Percentiles rank a stretch among this genome's conserved stretches.
Evolutionary conservation across 2,329 filamentous ascomycete species (phyloP).

Genomic region (Incumbomyces delicatus): DNA sequence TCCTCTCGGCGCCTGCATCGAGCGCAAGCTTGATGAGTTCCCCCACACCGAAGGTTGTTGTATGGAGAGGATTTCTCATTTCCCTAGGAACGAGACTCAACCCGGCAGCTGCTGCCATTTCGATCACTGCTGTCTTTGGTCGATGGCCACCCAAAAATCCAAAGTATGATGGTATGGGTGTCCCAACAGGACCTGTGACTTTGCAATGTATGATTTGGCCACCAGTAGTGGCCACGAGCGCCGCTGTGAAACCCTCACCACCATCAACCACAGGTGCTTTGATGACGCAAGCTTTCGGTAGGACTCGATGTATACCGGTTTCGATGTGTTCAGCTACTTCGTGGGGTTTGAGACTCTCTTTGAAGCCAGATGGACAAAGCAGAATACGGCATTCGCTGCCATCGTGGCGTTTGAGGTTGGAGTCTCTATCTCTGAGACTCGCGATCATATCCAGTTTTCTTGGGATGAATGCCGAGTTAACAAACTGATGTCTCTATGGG

Average conservation of each 20-base stretch:
- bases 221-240: conserved; percentile 35
- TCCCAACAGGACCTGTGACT: conserved; percentile 38
- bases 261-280: conserved; percentile 46
- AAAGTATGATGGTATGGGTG: conserved; percentile 36
- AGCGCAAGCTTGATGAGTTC: conserved; percentile 40
- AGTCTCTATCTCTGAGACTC: background rate
- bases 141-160: conserved; percentile 32
- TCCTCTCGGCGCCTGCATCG: conserved; percentile 35
- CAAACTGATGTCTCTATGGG: too few species aligned
- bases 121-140: conserved; percentile 38
- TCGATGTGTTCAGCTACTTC: conserved; percentile 44
- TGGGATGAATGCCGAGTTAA: background rate
- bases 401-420: background rate
- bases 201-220: conserved; percentile 30
- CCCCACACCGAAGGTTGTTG: conserved; percentile 45
- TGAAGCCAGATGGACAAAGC: conserved; percentile 46
- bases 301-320: conserved; percentile 36
- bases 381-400: conserved; percentile 27
- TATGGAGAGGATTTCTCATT: conserved; percentile 37
- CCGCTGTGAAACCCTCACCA: conserved; percentile 43
- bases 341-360: conserved; percentile 42
- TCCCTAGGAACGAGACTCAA: conserved; percentile 39
- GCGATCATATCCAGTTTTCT: background rate
- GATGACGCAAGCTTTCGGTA: conserved; percentile 33
- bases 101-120: conserved; percentile 46